Base-by-base conservation (phyloP, 495 filamentous ascomycete genomes). In the Evernia prunastri region DNA sequence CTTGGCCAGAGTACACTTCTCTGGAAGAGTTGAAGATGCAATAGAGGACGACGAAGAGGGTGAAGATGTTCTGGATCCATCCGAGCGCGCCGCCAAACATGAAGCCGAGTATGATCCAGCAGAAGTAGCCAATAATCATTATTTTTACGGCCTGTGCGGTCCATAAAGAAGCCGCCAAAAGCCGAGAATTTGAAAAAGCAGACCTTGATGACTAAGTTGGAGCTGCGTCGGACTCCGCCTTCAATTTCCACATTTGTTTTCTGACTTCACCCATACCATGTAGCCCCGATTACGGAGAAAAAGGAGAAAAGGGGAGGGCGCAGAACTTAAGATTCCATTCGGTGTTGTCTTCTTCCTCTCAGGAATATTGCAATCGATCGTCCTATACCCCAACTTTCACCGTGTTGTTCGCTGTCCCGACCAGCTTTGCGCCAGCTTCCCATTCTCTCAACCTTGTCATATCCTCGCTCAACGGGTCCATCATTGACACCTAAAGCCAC, bases 41-140 rank as follows among this genome's bases (percentile, higher is more conserved):
- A 63, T 82, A 83, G 56, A 83, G 72, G 11, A 82, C 73, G 0
- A 84, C 70, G 57, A 84, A 83, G 9, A 83, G 72, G 0, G 79
- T 75, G 43, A 81, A 78, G 11, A 79, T 60, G 0, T 49, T 72
- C 61, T 80, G 77, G 40, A 83, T 78, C 7, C 72, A 31, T 2
- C 59, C 59, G 18, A 61, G 29, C 10, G 59, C 59, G 7, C 42
- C 59, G 42, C 59, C 59, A 12, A 61, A 42, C 42, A 60, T 60
- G 31, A 60, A 60, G 42, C 59, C 59, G 25, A 49, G 59, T 13
- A 61, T 31, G 25, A 29, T 39, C 59, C 59, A 49, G 59, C 43
- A 47, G 42, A 61, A 23, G n/a, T 51, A 61, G 20, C 42, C 59
- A 31, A 61, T 29, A 2, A 43, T 61, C 59, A 51, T 61, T 29